Conservation (phyloP, 1,284 basidiomycete genomes). For the Xerocomus amazonicus region DNA sequence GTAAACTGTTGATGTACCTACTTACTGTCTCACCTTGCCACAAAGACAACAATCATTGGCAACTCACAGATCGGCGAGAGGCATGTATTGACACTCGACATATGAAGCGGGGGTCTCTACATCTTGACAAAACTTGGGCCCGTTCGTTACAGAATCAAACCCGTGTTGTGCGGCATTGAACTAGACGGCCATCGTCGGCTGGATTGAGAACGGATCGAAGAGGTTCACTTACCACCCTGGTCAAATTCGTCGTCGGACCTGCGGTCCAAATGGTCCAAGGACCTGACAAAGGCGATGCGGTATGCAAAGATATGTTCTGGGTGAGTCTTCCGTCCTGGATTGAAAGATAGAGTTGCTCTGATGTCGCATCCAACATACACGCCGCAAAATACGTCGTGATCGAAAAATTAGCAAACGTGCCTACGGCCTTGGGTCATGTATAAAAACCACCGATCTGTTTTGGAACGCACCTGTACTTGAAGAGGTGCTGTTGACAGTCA, state of each 20-base stretch:
- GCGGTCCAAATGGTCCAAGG: slow-evolving; percentile 5
- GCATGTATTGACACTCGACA: not conserved
- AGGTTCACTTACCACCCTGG: not conserved
- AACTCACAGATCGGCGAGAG: not conserved
- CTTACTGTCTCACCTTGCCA: not conserved
- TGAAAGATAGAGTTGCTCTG: not conserved
- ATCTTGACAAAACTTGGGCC: not conserved
- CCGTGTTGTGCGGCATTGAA: not conserved
- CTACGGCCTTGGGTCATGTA: no score
- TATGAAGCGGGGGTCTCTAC: not conserved
- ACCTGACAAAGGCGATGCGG: not conserved
- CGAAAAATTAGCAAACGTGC: not conserved
- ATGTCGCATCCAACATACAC: slow-evolving; percentile 6
- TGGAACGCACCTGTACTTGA: not conserved
- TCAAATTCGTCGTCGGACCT: slow-evolving; percentile 1
- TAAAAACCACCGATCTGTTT: not conserved
- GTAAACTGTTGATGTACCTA: not conserved
- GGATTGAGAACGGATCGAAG: not conserved
- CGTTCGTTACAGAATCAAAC: not conserved
- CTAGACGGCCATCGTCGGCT: not conserved
- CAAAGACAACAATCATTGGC: not conserved
- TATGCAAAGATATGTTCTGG: not conserved
- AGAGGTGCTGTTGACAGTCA: not conserved
- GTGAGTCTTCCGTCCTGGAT: slow-evolving; percentile 4
- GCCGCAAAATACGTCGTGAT: slow-evolving; percentile 5